phyloP scores from a whole-genome alignment of 495 filamentous ascomycete genomes.

The Xylaria castorea region DNA sequence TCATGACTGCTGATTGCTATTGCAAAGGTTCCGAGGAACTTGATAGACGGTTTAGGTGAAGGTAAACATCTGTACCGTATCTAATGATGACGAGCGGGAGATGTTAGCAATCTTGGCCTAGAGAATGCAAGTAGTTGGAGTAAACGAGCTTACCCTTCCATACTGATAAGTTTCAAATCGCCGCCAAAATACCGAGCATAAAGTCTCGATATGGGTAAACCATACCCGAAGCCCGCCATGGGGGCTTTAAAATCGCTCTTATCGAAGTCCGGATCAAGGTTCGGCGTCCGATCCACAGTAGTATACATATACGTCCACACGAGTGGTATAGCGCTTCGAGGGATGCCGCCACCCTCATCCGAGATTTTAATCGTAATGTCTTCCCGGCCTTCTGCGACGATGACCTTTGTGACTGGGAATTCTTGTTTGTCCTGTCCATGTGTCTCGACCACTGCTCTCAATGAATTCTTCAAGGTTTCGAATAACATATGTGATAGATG shows the following conservation, averaged over 20 bases:
- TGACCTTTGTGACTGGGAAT: constrained; percentile 95
- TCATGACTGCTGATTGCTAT: constrained; percentile 98
- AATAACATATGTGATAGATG: constrained; percentile 99
- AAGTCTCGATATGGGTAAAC: constrained; percentile 87
- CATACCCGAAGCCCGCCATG: constrained; percentile 98
- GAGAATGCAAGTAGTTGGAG: constrained; percentile 7
- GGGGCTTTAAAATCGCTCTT: constrained; percentile 99
- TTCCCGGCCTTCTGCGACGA: constrained; percentile 95
- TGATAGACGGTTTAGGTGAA: constrained; percentile 93
- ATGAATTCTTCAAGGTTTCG: constrained; percentile 97
- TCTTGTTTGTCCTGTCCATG: constrained; percentile 94
- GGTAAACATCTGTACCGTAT: constrained; percentile 97
- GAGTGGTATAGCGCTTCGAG: constrained; percentile 86
- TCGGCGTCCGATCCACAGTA: constrained; percentile 94
- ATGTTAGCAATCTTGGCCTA: constrained; percentile 23
- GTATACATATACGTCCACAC: constrained; percentile 99
- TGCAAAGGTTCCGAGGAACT: constrained; percentile 96
- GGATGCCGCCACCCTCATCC: constrained; percentile 96
- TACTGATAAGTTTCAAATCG: constrained; percentile 96
- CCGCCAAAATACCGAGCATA: constrained; percentile 98
- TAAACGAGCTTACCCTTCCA: constrained; percentile 83
- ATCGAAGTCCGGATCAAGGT: constrained; percentile 95
- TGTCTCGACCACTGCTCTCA: constrained; percentile 94
- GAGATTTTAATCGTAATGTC: constrained; percentile 98
- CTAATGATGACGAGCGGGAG: constrained; percentile 50